These are phyloP conservation scores for Patellifolia procumbens DNA, from an alignment of 179 eudicot species.

Conservation along the genomic window DNA sequence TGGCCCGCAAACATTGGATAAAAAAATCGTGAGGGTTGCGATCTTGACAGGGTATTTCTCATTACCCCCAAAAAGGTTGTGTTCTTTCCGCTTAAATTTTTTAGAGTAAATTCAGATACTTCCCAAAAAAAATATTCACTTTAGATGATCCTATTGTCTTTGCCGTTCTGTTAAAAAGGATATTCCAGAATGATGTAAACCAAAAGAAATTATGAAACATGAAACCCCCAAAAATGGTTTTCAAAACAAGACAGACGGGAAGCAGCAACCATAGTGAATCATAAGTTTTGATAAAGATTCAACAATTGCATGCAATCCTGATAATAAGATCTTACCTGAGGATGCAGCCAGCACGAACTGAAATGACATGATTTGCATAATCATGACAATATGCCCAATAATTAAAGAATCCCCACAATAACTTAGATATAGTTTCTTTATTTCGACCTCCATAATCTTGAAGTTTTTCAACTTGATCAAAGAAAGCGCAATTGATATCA, in stretches of 20 bases:
- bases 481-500: conserved; percentile 61
- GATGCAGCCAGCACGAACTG: conserved; percentile 68
- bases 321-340: conserved; percentile 57
- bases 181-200: too few species aligned
- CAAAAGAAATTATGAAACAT: neutral
- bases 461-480: conserved; percentile 85
- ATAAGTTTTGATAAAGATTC: neutral
- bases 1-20: too few species aligned
- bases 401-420: conserved; percentile 87
- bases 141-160: too few species aligned
- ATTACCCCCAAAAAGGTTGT: too few species aligned
- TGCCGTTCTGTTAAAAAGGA: too few species aligned
- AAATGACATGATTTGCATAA: conserved; percentile 79
- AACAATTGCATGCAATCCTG: neutral
- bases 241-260: neutral
- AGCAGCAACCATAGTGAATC: neutral
- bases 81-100: too few species aligned
- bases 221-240: neutral
- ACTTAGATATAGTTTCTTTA: conserved; percentile 65
- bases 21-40: too few species aligned
- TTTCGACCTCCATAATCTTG: conserved; percentile 66
- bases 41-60: too few species aligned
- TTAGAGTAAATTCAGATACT: too few species aligned
- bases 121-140: too few species aligned
- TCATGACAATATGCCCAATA: conserved; percentile 98